Base-by-base conservation (phyloP, 768 basidiomycete genomes). In the Auricularia cornea region DNA sequence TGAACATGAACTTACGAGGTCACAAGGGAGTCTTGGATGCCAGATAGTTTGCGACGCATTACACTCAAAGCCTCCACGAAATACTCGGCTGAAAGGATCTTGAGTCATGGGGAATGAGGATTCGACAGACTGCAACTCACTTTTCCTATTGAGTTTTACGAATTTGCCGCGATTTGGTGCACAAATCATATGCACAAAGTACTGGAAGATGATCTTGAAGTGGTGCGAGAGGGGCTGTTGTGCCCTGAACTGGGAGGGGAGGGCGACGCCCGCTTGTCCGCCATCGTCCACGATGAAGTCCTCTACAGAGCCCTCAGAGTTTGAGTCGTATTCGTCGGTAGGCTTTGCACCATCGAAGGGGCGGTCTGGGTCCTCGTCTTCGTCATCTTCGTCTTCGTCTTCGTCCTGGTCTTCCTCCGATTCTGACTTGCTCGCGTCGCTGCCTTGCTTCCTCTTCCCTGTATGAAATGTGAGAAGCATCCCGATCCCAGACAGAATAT, bases 141-240 rank as follows among this genome's bases (percentile, higher is more conserved):
- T 26, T 10, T 6, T 29, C 30, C 16, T 33, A 8, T n/a, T 44
- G 20, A 44, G 63, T 20, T 61, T 35, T 29, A 61, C 29, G 60
- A 62, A 61, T 18, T 48, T 28, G 41, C 16, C 20, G 20, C 57
- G 52, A 51, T 38, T 18, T 5, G 11, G 20, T 63, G 83, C 32
- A 91, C 85, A 57, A 40, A 89, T 88, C 48, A 95, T 76, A 67
- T 94, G 86, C 14, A 94, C 89, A 66, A 94, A 90, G 31, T 94
- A 82, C 70, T 96, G 93, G 67, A 91, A 93, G 52, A 94, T 80
- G 41, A 89, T 86, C 75, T 93, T 94, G 82, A 93, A 92, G 65
- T 93, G 89, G 66, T 88, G 83, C 16, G 82, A 76, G 23, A 89
- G 77, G 68, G 91, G 88, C 70, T 92, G 85, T 70, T 89, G 87